Percentiles rank a stretch among this genome's conserved stretches.
Conservation (phyloP, 805 yeast species). For the Starmerella bacillaris region DNA sequence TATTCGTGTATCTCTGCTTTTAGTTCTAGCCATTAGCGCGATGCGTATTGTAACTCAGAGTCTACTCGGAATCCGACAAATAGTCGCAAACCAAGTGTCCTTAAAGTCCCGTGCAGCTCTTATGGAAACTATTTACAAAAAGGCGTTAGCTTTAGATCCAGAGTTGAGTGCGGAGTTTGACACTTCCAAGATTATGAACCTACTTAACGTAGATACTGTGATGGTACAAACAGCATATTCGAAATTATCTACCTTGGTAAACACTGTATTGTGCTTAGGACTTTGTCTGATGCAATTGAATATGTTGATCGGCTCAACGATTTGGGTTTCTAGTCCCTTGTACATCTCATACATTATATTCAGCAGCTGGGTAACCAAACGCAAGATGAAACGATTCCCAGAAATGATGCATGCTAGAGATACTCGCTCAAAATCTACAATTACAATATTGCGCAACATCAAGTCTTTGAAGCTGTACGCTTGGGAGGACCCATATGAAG, state of each 20-base stretch:
- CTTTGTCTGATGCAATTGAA: conserved; percentile 57
- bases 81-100: background rate
- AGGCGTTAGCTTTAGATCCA: conserved; percentile 46
- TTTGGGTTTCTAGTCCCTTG: conserved; percentile 76
- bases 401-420: conserved; percentile 73
- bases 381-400: conserved; percentile 47
- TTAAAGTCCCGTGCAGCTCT: conserved; percentile 4
- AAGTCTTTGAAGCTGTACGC: conserved; percentile 84
- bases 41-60: background rate
- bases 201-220: conserved; percentile 76
- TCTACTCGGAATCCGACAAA: background rate
- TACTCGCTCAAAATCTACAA: conserved; percentile 67
- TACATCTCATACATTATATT: conserved; percentile 61
- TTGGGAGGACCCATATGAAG: conserved; percentile 80
- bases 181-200: conserved; percentile 80
- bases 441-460: conserved; percentile 72
- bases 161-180: conserved; percentile 44
- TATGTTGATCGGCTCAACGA: conserved; percentile 55
- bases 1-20: background rate
- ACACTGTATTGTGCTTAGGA: conserved; percentile 71
- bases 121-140: conserved; percentile 49
- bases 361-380: conserved; percentile 46
- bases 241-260: conserved; percentile 60
- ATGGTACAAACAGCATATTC: conserved; percentile 65
- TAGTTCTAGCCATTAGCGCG: conserved; percentile 1